A percentile compares a stretch with the other conserved stretches of the same genome.
Conservation (phyloP, 169 alveolate species). For the Eimeria zaria region DNA sequence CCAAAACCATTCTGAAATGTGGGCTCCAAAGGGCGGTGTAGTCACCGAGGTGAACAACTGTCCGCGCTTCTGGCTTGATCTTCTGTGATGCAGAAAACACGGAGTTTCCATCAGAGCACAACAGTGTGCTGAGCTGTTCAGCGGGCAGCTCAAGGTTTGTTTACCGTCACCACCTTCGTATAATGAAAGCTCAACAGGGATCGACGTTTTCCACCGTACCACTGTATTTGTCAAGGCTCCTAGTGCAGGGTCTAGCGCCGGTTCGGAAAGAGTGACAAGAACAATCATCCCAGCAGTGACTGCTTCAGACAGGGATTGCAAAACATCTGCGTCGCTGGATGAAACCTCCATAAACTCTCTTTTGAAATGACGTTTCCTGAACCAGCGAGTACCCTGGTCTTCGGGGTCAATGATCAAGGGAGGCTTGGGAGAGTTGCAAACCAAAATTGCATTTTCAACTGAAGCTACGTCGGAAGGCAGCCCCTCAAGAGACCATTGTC, state of each 20-base stretch:
- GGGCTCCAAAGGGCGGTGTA: conserved; percentile 48
- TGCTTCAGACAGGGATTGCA: conserved; percentile 42
- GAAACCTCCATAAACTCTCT: conserved; percentile 32
- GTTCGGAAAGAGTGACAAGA: conserved; percentile 52
- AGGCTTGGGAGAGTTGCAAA: conserved; percentile 87
- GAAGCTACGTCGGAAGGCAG: conserved; percentile 91
- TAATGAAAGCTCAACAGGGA: too few relatives aligned
- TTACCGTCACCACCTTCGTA: background rate
- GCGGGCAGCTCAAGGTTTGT: background rate
- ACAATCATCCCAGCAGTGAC: conserved; percentile 69
- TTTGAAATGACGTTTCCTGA: conserved; percentile 86
- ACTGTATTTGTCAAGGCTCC: conserved; percentile 19
- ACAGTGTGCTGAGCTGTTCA: background rate
- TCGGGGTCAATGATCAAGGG: conserved; percentile 96
- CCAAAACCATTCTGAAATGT: conserved; percentile 65
- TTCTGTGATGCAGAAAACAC: conserved; percentile 58
- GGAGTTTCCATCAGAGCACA: conserved; percentile 13
- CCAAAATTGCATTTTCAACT: conserved; percentile 95
- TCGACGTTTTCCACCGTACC: conserved; percentile 16
- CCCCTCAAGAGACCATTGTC: conserved; percentile 91
- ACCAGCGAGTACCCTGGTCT: conserved; percentile 97
- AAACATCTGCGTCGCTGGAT: background rate
- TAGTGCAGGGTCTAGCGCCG: conserved; percentile 49
- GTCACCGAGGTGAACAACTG: conserved; percentile 46
- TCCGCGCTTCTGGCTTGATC: conserved; percentile 34